Percentiles rank a stretch among this genome's conserved stretches.
Conservation (phyloP, 257 asterid genomes). For the Gynochthodes officinalis region DNA sequence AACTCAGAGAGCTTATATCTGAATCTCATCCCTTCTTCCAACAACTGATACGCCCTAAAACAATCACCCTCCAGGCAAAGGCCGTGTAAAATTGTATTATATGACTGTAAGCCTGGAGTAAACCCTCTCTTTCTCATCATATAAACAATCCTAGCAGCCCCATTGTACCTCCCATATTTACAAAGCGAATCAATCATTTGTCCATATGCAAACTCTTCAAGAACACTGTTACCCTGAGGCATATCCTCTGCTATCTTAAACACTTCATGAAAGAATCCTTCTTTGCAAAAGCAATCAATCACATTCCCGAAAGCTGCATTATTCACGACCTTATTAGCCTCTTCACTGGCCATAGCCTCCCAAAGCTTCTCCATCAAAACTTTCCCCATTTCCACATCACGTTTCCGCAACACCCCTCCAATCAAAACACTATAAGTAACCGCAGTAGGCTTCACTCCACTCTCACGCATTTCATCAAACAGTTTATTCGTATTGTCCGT, state of each 20-base stretch:
- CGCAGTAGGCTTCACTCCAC: slow-evolving; percentile 47
- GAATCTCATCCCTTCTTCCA: slow-evolving; percentile 61
- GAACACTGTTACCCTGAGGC: slow-evolving; percentile 67
- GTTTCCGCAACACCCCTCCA: slow-evolving; percentile 43
- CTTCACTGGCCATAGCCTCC: slow-evolving; percentile 50
- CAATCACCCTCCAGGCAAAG: slow-evolving; percentile 62
- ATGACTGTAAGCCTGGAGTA: slow-evolving; percentile 54
- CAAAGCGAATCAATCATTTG: slow-evolving; percentile 78
- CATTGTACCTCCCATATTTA: slow-evolving; percentile 66
- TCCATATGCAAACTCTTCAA: slow-evolving; percentile 61
- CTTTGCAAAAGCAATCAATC: slow-evolving; percentile 64
- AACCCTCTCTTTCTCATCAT: slow-evolving; percentile 78
- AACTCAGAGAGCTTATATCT: slow-evolving; percentile 74
- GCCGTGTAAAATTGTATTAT: slow-evolving; percentile 74
- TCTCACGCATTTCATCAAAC: slow-evolving; percentile 71
- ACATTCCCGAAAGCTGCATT: slow-evolving; percentile 64
- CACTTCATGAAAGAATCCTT: slow-evolving; percentile 71
- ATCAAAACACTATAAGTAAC: slow-evolving; percentile 56
- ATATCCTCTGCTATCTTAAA: slow-evolving; percentile 66
- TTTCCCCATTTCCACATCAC: slow-evolving; percentile 52
- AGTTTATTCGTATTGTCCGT: slow-evolving; percentile 46
- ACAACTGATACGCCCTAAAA: slow-evolving; percentile 75
- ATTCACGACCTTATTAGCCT: slow-evolving; percentile 39
- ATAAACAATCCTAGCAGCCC: slow-evolving; percentile 82
- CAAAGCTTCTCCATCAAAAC: slow-evolving; percentile 44